phyloP scores from a whole-genome alignment of 768 basidiomycete species.

The Suillus cothurnatus region DNA sequence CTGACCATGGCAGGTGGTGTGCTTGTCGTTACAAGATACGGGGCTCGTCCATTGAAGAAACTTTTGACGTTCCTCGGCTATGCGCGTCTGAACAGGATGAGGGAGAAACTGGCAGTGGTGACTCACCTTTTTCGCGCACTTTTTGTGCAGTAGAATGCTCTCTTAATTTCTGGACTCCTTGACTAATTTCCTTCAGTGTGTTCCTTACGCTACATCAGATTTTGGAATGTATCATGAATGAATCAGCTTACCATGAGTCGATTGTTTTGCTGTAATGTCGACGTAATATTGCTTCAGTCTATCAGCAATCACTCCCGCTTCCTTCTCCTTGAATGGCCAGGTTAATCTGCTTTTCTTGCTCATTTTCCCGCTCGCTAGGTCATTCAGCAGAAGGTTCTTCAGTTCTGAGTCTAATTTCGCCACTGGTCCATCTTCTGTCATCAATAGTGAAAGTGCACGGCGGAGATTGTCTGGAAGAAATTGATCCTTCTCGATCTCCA shows the following conservation, averaged over 20 bases:
- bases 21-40: background rate
- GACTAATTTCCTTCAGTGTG: background rate
- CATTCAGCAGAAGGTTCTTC: background rate
- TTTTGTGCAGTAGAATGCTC: background rate
- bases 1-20: background rate
- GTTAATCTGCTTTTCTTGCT: background rate
- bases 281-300: background rate
- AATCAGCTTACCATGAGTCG: background rate
- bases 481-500: background rate
- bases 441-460: background rate
- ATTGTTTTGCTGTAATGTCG: background rate
- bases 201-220: background rate
- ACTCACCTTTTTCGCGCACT: background rate
- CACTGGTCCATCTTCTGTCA: background rate
- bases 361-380: background rate
- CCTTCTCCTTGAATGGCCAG: constrained; percentile 11
- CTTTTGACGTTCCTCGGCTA: background rate
- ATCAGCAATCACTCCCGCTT: background rate
- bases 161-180: background rate
- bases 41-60: background rate
- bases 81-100: background rate
- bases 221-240: background rate
- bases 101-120: background rate
- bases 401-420: background rate
- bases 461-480: background rate